A percentile compares a stretch with the other conserved stretches of the same genome.
Conservation (phyloP, 805 yeast species). For the Yamadazyma philogaea region DNA sequence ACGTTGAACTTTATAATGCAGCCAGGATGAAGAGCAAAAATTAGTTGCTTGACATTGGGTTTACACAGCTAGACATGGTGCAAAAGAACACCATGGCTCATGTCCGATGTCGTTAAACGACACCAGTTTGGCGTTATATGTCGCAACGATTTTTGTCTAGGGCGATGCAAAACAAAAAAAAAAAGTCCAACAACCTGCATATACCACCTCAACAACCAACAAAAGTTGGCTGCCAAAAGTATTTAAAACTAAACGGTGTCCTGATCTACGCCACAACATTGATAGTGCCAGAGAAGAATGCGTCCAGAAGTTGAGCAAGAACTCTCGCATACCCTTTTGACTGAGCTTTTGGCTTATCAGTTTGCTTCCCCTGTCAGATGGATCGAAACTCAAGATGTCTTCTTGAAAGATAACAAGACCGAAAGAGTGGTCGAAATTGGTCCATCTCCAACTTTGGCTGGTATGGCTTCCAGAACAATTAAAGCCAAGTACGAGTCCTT, state of each 20-base stretch:
- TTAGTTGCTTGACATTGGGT: too few relatives aligned
- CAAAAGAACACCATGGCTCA: too few relatives aligned
- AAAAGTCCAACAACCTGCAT: constrained; percentile 6
- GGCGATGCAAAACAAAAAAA: too few relatives aligned
- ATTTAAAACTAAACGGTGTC: constrained; percentile 3
- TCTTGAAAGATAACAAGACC: constrained; percentile 87
- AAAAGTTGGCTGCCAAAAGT: constrained; percentile 7
- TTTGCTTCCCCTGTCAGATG: constrained; percentile 99
- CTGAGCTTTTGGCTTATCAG: constrained; percentile 96
- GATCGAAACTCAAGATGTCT: constrained; percentile 99
- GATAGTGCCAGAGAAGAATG: constrained; percentile 35
- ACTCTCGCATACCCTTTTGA: constrained; percentile 87
- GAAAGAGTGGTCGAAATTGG: constrained; percentile 98
- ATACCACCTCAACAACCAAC: constrained; percentile 4
- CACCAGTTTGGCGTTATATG: too few relatives aligned
- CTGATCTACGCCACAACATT: constrained; percentile 1
- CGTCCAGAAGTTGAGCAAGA: constrained; percentile 97
- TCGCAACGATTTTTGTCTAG: too few relatives aligned
- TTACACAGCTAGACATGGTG: too few relatives aligned
- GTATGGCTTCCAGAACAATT: constrained; percentile 97
- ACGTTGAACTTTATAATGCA: background rate
- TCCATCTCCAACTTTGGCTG: constrained; percentile 97
- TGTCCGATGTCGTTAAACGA: too few relatives aligned
- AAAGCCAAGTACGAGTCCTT: constrained; percentile 94
- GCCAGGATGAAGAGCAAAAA: background rate